Evolutionary conservation across 2,329 filamentous ascomycete species (phyloP).

Genomic region (Sporothrix inflata): DNA sequence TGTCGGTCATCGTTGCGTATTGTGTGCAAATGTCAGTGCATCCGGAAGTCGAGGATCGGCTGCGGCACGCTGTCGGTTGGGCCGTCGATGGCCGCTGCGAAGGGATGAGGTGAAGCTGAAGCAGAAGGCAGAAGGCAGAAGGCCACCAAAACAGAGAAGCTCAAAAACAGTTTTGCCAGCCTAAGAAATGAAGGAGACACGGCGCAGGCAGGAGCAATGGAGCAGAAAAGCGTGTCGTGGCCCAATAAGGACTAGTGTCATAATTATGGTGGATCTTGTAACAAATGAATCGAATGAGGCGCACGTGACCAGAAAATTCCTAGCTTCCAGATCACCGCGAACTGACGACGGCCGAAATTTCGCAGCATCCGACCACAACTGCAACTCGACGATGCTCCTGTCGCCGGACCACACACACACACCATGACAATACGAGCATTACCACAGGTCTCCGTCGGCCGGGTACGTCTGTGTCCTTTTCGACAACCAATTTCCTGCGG

Average conservation of each 20-base stretch:
- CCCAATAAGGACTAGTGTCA: background rate
- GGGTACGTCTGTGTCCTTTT: slow-evolving; percentile 24
- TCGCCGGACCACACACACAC: slow-evolving; percentile 28
- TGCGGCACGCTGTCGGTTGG: background rate
- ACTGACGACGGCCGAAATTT: slow-evolving; percentile 20
- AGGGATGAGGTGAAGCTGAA: slow-evolving; percentile 1
- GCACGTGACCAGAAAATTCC: slow-evolving; percentile 25
- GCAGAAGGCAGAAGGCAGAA: slow-evolving; percentile 1
- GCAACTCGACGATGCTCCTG: slow-evolving; percentile 8
- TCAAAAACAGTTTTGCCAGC: slow-evolving; percentile 23
- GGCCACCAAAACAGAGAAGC: background rate
- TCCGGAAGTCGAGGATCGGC: background rate
- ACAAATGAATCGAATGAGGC: background rate
- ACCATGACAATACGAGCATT: slow-evolving; percentile 36
- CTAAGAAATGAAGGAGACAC: slow-evolving; percentile 22
- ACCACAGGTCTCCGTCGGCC: slow-evolving; percentile 35
- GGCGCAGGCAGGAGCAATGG: slow-evolving; percentile 12
- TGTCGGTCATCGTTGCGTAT: slow-evolving; percentile 78
- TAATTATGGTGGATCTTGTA: background rate
- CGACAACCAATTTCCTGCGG: background rate
- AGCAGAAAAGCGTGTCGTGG: slow-evolving; percentile 20
- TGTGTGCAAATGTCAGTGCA: background rate
- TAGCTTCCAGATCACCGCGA: background rate
- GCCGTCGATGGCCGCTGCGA: slow-evolving; percentile 11
- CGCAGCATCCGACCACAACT: background rate